Percentiles rank a stretch among this genome's conserved stretches.
Conservation (phyloP, 2,329 filamentous ascomycete species). For the Botrytis porri region DNA sequence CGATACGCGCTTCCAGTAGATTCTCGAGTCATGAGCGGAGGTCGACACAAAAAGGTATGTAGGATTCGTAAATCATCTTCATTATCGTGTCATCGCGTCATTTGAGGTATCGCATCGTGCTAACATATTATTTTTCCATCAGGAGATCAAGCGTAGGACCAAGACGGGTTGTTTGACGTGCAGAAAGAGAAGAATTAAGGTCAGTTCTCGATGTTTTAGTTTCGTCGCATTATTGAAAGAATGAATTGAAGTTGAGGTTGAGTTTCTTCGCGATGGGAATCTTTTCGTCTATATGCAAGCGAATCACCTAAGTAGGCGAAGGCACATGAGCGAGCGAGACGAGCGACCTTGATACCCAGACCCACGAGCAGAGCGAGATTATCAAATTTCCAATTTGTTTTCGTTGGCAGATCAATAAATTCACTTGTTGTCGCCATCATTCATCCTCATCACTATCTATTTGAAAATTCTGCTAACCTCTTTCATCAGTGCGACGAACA, state of each 20-base stretch:
- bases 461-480: slow-evolving; percentile 17
- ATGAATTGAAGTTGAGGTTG: slow-evolving; percentile 32
- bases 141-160: slow-evolving; percentile 73
- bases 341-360: slow-evolving; percentile 22
- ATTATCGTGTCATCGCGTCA: slow-evolving; percentile 18
- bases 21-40: slow-evolving; percentile 55
- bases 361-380: slow-evolving; percentile 20
- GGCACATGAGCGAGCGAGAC: slow-evolving; percentile 35
- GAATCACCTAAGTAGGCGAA: slow-evolving; percentile 41
- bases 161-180: slow-evolving; percentile 70
- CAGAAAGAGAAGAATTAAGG: slow-evolving; percentile 69
- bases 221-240: slow-evolving; percentile 27
- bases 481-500: slow-evolving; percentile 83
- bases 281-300: slow-evolving; percentile 39
- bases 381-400: slow-evolving; percentile 16
- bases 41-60: slow-evolving; percentile 54
- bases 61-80: slow-evolving; percentile 1
- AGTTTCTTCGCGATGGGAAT: slow-evolving; percentile 35
- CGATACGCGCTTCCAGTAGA: slow-evolving; percentile 56
- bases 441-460: slow-evolving; percentile 11
- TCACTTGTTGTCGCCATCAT: slow-evolving; percentile 10
- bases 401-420: slow-evolving; percentile 13
- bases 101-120: slow-evolving; percentile 25
- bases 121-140: slow-evolving; percentile 28
- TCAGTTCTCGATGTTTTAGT: slow-evolving; percentile 43